Base-by-base conservation (phyloP, 306 rosid genomes). In the Begonia loranthoides region DNA sequence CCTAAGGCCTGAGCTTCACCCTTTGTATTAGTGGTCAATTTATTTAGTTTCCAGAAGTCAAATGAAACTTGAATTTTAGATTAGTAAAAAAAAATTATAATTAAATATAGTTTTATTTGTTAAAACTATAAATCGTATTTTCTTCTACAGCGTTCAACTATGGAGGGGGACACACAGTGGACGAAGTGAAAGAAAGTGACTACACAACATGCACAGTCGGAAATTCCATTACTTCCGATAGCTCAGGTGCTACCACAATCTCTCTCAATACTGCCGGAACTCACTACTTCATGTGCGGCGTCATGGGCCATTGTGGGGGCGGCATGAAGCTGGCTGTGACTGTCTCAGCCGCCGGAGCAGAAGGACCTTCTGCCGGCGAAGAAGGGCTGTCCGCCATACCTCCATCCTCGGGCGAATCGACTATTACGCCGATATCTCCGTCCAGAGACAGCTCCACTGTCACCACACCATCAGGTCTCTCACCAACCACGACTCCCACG, bases 261-360 rank as follows among this genome's bases (percentile, higher is more conserved):
- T 9, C 76, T 9, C 85, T 92, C 15, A 83, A 92, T 50, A 83
- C 76, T 3, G 66, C 77, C 0, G 99, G 99, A 17, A 65, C 77
- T 4, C 99, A 81, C 56, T 76, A 86, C 88, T 92, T 72, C 87
- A 60, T 83, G 46, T 92, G 99, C 50, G 60, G 73, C 4, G 11
- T 24, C 41, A 65, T 62, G 22, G 87, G 86, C 34, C 99, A 92
- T 9, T 92, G 99, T 9, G 55, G 55, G 0, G 75, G 77, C 46
- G 99, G 99, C 79, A 92, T 92, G 99, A 92, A 92, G 79, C 76
- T 92, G 46, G 48, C 94, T 0, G 86, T 88, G 38, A 71, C 66
- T 22, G 94, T 92, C 12, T 28, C 36, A 28, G 36, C 36, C 36
- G 36, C 36, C 36, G 67, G 13, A 4, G 43, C 76, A 0, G 87